Percentiles rank a stretch among this genome's conserved stretches.
Conservation (phyloP, 345 rosid species). For the Euphorbia tirucalli region DNA sequence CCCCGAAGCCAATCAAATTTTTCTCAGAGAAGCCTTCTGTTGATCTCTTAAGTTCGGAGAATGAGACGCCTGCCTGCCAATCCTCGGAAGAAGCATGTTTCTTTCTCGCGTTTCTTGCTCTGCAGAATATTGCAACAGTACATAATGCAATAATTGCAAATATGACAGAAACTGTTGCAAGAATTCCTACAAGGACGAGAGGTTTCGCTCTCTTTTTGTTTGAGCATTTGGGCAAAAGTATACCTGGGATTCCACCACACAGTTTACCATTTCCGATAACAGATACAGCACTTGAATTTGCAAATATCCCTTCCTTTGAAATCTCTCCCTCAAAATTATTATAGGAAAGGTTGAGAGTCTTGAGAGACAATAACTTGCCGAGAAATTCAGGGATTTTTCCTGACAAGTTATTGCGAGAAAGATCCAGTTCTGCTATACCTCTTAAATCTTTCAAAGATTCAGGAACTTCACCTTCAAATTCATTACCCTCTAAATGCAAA, state of each 20-base stretch:
- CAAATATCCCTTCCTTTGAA: conserved; percentile 12
- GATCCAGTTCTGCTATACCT: conserved; percentile 20
- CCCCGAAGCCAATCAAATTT: conserved; percentile 29
- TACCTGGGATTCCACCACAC: conserved; percentile 27
- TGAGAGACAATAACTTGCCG: background rate
- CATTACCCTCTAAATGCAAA: conserved; percentile 17
- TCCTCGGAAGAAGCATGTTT: background rate
- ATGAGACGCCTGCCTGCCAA: conserved; percentile 9
- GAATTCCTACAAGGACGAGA: background rate
- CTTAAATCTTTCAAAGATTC: conserved; percentile 11
- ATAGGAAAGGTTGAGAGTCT: conserved; percentile 19
- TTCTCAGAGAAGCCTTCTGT: conserved; percentile 20
- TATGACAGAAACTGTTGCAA: background rate
- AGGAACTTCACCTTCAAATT: conserved; percentile 17
- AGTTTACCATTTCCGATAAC: conserved; percentile 9
- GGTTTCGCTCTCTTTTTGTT: background rate
- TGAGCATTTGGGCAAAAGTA: conserved; percentile 22
- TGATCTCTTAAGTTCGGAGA: conserved; percentile 9
- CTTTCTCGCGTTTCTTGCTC: conserved; percentile 2
- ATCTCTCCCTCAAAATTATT: conserved; percentile 24
- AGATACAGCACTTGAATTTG: conserved; percentile 11
- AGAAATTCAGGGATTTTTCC: conserved; percentile 18
- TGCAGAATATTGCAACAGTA: conserved; percentile 3
- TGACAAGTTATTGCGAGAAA: conserved; percentile 25
- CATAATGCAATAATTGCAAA: background rate